phyloP scores from a whole-genome alignment of 345 rosid genomes.

The Zanthoxylum bungeanum region DNA sequence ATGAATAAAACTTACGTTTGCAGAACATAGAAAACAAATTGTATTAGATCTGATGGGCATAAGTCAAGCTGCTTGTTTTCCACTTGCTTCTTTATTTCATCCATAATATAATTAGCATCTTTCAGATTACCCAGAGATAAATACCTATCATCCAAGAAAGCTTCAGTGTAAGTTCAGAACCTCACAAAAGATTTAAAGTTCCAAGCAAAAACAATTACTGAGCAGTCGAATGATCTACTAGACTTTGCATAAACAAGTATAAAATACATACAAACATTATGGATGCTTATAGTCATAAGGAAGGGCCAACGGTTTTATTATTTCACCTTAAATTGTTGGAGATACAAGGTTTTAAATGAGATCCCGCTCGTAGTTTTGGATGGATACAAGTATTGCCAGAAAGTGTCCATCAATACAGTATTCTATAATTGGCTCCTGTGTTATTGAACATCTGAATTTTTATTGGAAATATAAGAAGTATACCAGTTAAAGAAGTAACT shows the following conservation, averaged over 20 bases:
- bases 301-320: not conserved
- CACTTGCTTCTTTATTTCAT: slow-evolving; percentile 72
- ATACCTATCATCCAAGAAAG: slow-evolving; percentile 47
- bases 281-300: not conserved
- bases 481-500: not conserved
- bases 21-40: slow-evolving; percentile 57
- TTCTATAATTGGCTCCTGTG: not conserved
- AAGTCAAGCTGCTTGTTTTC: slow-evolving; percentile 50
- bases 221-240: not conserved
- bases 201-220: not conserved
- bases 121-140: slow-evolving; percentile 76
- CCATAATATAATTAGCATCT: slow-evolving; percentile 76
- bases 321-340: not conserved
- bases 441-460: not conserved
- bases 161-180: slow-evolving; percentile 1
- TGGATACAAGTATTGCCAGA: not conserved
- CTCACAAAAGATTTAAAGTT: not conserved
- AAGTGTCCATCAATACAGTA: not conserved
- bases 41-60: slow-evolving; percentile 62
- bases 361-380: not conserved
- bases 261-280: not conserved
- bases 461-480: not conserved
- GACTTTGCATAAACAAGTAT: not conserved
- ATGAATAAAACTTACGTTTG: slow-evolving; percentile 51
- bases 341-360: not conserved